Evolutionary conservation across 768 basidiomycete species (phyloP).

Genomic region (Guyanaporus albipodus): DNA sequence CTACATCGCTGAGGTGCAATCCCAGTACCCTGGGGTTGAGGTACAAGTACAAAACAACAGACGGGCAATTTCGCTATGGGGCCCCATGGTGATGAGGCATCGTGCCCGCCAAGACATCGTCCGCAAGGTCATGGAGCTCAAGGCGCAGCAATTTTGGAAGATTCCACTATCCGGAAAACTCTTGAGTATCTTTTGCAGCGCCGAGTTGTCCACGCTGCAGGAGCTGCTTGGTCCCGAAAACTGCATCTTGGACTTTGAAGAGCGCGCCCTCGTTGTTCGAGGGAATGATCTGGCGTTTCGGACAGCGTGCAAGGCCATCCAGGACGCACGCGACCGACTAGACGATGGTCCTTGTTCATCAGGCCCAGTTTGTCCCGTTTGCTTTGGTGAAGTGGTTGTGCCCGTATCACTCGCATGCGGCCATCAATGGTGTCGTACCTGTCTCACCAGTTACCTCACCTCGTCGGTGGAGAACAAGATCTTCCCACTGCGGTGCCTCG

Average conservation of each 20-base stretch:
- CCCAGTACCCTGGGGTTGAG: slow-evolving; percentile 35
- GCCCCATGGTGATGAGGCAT: slow-evolving; percentile 39
- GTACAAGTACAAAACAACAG: slow-evolving; percentile 41
- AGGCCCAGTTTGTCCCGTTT: slow-evolving; percentile 57
- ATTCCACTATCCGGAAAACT: slow-evolving; percentile 48
- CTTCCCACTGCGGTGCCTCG: slow-evolving; percentile 75
- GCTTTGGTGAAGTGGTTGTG: slow-evolving; percentile 51
- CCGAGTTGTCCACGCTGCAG: slow-evolving; percentile 44
- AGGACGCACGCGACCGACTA: slow-evolving; percentile 33
- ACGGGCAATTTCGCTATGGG: slow-evolving; percentile 53
- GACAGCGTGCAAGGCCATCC: slow-evolving; percentile 39
- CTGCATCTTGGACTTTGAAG: slow-evolving; percentile 44
- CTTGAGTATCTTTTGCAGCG: slow-evolving; percentile 43
- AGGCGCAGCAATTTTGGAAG: slow-evolving; percentile 36
- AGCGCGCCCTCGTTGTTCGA: slow-evolving; percentile 47
- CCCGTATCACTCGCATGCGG: slow-evolving; percentile 59
- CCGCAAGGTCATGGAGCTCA: slow-evolving; percentile 42
- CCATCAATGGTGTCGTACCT: slow-evolving; percentile 65
- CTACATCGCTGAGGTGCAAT: slow-evolving; percentile 46
- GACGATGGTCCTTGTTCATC: slow-evolving; percentile 25
- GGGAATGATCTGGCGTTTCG: slow-evolving; percentile 42
- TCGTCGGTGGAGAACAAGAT: slow-evolving; percentile 52
- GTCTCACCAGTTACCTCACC: slow-evolving; percentile 54
- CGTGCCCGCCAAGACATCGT: slow-evolving; percentile 44
- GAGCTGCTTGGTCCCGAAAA: slow-evolving; percentile 54